Base-by-base conservation (phyloP, 176 grass and related monocot species). In the Rhynchospora breviuscula region DNA sequence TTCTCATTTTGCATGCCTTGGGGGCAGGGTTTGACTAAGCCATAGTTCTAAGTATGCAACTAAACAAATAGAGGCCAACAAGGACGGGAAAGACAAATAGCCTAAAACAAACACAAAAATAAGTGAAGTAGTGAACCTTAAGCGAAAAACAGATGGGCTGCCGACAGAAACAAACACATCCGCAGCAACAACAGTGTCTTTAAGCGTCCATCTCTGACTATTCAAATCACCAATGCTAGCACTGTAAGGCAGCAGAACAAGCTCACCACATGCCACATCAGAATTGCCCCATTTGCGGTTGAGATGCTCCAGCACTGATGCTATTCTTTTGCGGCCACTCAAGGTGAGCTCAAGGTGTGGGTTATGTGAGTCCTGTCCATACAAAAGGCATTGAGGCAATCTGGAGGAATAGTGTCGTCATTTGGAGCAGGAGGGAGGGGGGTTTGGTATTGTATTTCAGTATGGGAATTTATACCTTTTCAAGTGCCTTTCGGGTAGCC, bases 311-410 rank as follows among this genome's bases (percentile, higher is more conserved):
- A 99, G 81, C 46, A 99, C 93, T 53, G 96, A 99, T 81, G 93
- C 91, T 87, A 99, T 93, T 90, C 90, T 99, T 56, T 99, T 99
- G 84, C 88, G 88, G 80, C 86, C 90, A 80, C 96, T 99, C 86
- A 99, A 90, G 69, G 96, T 95, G 86, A 99, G 93, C 85, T 99
- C 93, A 73, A 99, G 82, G 87, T 95, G 88, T 69, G 96, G 96
- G 87, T 99, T 99, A 78, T 99, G 93, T 8, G 86, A 90, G 67
- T 93, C 96, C 96, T 99, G 89, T 80, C 63, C 81, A 94, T 22
- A 78, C n/a, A 53, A 86, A 59, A 85, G 9, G 81, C 17, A 65
- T 69, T 18, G 40, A 81, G 29, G 45, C 45, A 82, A 86, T 10
- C 48, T 78, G 6, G 7, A 57, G 51, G 15, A 57, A 31, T 15